Conservation (phyloP, 106 monocot genomes). For the Agapanthus africanus region DNA sequence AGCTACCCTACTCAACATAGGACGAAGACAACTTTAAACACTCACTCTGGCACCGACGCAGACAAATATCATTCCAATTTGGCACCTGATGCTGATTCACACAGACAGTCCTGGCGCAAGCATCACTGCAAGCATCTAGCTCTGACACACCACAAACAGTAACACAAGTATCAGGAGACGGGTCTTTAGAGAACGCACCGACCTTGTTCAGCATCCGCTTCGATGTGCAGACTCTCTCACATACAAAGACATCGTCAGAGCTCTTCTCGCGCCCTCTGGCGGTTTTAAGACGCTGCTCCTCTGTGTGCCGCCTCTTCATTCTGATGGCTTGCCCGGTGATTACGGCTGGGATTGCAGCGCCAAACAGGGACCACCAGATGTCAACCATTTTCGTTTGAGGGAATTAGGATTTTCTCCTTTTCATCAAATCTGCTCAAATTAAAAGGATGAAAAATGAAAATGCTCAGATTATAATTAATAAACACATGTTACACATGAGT, state of each 20-base stretch:
- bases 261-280: constrained; percentile 74
- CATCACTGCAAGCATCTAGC: constrained; percentile 90
- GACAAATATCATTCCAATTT: constrained; percentile 97
- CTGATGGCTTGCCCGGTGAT: constrained; percentile 68
- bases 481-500: no score
- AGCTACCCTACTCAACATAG: constrained; percentile 13
- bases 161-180: constrained; percentile 82
- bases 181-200: constrained; percentile 91
- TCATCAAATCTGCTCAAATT: no score
- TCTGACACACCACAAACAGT: constrained; percentile 89
- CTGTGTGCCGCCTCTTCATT: constrained; percentile 43
- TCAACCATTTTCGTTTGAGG: constrained; percentile 40
- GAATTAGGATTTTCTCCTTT: no score
- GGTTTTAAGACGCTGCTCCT: constrained; percentile 64
- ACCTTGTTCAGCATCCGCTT: constrained; percentile 96
- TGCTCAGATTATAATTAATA: no score
- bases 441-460: no score
- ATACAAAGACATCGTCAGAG: constrained; percentile 88
- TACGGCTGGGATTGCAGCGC: constrained; percentile 71
- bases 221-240: constrained; percentile 92
- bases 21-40: constrained; percentile 73
- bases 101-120: constrained; percentile 83
- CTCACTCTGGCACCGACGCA: constrained; percentile 82
- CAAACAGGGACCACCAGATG: constrained; percentile 80
- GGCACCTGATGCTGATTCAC: constrained; percentile 96